Percentiles rank a stretch among this genome's conserved stretches.
Evolutionary conservation across 1,284 basidiomycete genomes (phyloP).

Genomic region (Apiotrichum domesticum): DNA sequence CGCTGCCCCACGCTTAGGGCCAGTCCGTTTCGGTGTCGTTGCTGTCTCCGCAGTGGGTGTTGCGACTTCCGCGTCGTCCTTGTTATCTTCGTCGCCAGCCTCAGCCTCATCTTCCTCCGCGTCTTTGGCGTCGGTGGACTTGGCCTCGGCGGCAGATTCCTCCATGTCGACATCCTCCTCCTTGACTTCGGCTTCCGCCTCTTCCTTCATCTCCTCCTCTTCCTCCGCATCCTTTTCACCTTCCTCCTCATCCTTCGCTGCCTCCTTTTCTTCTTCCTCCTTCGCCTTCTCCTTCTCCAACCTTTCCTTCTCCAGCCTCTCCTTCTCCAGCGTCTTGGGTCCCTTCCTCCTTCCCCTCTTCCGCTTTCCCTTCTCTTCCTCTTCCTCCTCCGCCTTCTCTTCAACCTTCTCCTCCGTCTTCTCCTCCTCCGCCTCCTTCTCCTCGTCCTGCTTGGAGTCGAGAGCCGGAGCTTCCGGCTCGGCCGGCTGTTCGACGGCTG

Average conservation of each 20-base stretch:
- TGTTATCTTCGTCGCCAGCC: not conserved
- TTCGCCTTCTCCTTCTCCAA: not conserved
- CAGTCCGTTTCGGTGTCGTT: not conserved
- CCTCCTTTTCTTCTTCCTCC: not conserved
- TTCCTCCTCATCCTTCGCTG: not conserved
- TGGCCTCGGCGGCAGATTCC: not conserved
- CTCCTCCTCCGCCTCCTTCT: not conserved
- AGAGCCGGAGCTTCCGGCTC: not conserved
- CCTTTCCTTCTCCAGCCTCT: not conserved
- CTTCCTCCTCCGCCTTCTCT: not conserved
- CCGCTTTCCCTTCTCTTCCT: not conserved
- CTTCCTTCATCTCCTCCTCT: not conserved
- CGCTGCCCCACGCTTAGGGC: slow-evolving; percentile 1
- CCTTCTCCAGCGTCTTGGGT: not conserved
- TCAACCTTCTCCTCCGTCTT: not conserved
- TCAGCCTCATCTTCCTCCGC: not conserved
- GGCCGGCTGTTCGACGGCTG: not conserved
- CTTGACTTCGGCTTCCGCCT: not conserved
- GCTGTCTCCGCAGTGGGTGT: not conserved
- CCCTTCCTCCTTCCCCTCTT: too few relatives aligned
- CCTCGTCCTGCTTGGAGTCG: not conserved
- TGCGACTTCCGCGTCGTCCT: not conserved
- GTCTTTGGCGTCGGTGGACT: not conserved
- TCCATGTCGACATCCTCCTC: not conserved
- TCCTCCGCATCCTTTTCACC: not conserved